Conservation (phyloP, 139 green algal genomes). For the Closterium sp. region DNA sequence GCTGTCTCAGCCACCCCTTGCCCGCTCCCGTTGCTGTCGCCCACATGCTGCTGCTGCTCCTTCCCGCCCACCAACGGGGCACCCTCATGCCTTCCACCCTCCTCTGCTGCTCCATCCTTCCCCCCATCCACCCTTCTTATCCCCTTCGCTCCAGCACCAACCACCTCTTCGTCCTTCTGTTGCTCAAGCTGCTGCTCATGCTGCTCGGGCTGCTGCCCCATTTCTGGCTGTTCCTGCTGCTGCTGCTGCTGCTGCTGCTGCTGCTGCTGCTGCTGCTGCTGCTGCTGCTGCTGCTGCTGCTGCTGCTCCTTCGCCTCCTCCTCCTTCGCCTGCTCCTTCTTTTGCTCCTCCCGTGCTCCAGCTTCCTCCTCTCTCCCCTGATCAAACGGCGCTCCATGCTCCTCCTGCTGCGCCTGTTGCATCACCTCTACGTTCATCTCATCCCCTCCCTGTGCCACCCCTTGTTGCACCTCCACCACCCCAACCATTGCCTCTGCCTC, state of each 20-base stretch:
- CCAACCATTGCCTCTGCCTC: neutral
- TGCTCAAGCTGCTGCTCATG: neutral
- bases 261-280: too few species aligned
- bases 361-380: neutral
- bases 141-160: neutral
- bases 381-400: neutral
- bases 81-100: neutral
- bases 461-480: neutral
- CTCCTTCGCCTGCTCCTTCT: neutral
- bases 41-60: neutral
- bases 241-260: neutral
- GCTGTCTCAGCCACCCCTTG: neutral
- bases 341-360: neutral
- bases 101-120: neutral
- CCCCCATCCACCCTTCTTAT: neutral
- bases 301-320: neutral
- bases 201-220: neutral
- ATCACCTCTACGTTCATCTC: neutral
- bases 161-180: neutral
- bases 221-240: neutral
- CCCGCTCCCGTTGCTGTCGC: neutral
- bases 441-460: neutral
- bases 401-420: neutral
- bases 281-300: too few species aligned
- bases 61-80: neutral